Base-by-base conservation (phyloP, 148 eudicot species). In the Agrostemma githago region DNA sequence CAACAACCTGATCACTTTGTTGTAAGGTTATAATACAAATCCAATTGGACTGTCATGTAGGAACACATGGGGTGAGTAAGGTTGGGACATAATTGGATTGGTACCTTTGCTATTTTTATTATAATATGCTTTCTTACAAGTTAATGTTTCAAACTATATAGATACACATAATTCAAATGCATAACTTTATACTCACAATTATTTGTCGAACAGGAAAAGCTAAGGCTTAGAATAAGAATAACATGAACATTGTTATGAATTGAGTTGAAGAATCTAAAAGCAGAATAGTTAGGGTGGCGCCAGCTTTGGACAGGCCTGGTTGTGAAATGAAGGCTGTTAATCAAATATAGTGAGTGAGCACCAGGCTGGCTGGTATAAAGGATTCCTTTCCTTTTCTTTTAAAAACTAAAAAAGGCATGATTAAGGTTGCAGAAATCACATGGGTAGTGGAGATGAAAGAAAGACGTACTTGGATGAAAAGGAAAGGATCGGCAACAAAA, bases 401-500 rank as follows among this genome's bases (percentile, higher is more conserved):
- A 56, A 11, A 56, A 8, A 56, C 2, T 2, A 56, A 0, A 14
- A 64, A 64, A 38, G 3, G 14, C 6, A 12, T 37, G 42, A 38
- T 39, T 4, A 38, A 39, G 44, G 3, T 12, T 14, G 2, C 7
- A 8, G 19, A 11, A 43, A 64, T 64, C 68, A 65, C 68, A 65
- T 65, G 68, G 46, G 20, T 3, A 40, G 4, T 3, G 39, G 5
- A 39, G 26, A 5, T 12, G 4, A 6, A 62, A 53, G 26, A 48
- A 17, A 5, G 54, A 48, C 66, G 78, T 84, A 90, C 98, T 85
- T 89, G 89, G 63, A 78, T 84, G 80, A 83, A 92, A 54, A 94
- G 93, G 78, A 94, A 94, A 61, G 98, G 98, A 73, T 94, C 97
- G 16, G 98, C 98, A 73, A 94, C 98, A 83, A 94, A 94, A 75